A percentile compares a stretch with the other conserved stretches of the same genome.
Conservation (phyloP, 163 green algal species). For the Scenedesmus sp. region DNA sequence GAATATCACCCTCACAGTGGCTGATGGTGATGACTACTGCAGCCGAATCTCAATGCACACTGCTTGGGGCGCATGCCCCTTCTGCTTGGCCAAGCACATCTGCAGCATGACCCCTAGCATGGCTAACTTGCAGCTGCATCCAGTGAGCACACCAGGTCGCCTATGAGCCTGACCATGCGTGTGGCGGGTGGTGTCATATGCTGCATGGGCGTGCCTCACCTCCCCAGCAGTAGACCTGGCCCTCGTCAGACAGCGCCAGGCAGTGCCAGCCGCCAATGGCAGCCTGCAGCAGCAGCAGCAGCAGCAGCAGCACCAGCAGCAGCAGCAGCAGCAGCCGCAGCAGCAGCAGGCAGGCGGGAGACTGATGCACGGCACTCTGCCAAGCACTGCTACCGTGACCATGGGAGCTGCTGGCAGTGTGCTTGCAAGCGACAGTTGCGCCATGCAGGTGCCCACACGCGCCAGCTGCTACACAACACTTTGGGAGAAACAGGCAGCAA, state of each 20-base stretch:
- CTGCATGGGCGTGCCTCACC: not conserved
- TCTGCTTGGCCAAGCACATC: not conserved
- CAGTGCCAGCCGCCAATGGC: constrained; percentile 95
- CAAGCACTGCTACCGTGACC: not conserved
- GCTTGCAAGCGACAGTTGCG: too few relatives aligned
- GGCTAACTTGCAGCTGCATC: too few relatives aligned
- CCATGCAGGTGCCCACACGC: too few relatives aligned
- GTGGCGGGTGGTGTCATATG: too few relatives aligned
- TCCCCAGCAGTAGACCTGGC: constrained; percentile 83
- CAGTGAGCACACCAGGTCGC: too few relatives aligned
- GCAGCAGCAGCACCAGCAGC: not conserved
- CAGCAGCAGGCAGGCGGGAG: not conserved
- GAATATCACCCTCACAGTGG: too few relatives aligned
- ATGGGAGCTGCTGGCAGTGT: too few relatives aligned
- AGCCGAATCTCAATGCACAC: too few relatives aligned
- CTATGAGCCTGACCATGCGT: too few relatives aligned
- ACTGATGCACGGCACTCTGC: not conserved
- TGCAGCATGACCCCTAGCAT: not conserved
- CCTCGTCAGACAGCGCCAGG: constrained; percentile 81
- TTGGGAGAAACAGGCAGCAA: too few relatives aligned
- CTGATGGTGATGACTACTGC: too few relatives aligned
- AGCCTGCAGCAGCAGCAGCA: constrained; percentile 65
- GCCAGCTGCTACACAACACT: too few relatives aligned
- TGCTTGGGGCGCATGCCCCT: not conserved
- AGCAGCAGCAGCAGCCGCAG: not conserved